phyloP scores from a whole-genome alignment of 2,329 filamentous ascomycete genomes.

The Chrysosphaeria jannelii region DNA sequence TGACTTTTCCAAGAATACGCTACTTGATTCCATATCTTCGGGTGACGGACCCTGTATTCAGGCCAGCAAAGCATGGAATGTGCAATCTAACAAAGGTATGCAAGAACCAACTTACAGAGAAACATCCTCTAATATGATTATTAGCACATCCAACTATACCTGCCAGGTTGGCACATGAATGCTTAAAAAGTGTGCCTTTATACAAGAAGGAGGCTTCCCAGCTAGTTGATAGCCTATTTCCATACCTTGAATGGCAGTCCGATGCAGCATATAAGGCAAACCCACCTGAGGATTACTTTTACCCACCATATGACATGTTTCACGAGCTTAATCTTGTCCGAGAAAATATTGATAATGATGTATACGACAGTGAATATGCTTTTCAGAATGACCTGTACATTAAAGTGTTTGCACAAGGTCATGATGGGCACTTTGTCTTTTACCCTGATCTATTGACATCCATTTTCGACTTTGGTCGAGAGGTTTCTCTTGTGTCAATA shows the following conservation, averaged over 20 bases:
- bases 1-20: too few species aligned
- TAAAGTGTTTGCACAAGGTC: conserved; percentile 10
- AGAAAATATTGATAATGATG: conserved; percentile 8
- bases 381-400: conserved; percentile 13
- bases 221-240: conserved; percentile 11
- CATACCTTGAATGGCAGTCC: conserved; percentile 13
- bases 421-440: conserved; percentile 13
- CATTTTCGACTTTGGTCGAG: conserved; percentile 11
- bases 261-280: conserved; percentile 11
- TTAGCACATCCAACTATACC: conserved; percentile 8
- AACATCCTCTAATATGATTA: neutral
- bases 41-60: neutral
- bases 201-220: conserved; percentile 11
- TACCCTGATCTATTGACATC: conserved; percentile 12
- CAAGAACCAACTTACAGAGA: neutral
- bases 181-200: conserved; percentile 13
- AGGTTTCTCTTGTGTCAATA: conserved; percentile 12
- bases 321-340: conserved; percentile 9
- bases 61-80: too few species aligned
- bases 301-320: conserved; percentile 11
- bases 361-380: conserved; percentile 11
- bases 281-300: conserved; percentile 11
- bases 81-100: too few species aligned
- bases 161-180: conserved; percentile 11
- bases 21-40: too few species aligned